phyloP scores from a whole-genome alignment of 1,139 yeast species.

The Suhomyces yuchorum region DNA sequence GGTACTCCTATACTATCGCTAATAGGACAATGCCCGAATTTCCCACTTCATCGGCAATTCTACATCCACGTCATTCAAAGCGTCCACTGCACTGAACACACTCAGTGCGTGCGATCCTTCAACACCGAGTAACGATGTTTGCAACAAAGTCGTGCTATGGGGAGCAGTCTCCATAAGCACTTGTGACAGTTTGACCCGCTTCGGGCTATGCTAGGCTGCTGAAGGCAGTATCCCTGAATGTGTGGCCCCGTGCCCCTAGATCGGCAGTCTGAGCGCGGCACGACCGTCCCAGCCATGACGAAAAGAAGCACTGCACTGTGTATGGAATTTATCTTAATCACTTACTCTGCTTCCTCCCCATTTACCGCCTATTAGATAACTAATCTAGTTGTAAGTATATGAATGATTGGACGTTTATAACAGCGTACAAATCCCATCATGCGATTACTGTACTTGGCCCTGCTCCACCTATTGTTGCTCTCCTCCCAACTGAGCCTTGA shows the following conservation, averaged over 20 bases:
- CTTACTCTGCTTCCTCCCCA: slow-evolving; percentile 1
- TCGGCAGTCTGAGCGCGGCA: background rate
- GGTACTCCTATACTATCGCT: background rate
- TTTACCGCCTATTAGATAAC: background rate
- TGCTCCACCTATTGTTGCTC: background rate
- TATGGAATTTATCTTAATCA: background rate
- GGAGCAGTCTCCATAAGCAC: background rate
- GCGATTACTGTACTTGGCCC: background rate
- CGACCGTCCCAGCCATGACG: background rate
- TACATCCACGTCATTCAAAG: background rate
- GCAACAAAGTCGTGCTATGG: background rate
- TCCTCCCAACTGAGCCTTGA: background rate
- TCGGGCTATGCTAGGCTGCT: too few relatives aligned
- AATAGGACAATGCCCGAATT: background rate
- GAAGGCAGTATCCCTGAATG: background rate
- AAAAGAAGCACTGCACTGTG: background rate
- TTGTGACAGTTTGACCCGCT: too few relatives aligned
- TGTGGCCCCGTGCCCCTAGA: slow-evolving; percentile 1
- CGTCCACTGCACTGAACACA: too few relatives aligned
- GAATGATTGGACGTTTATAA: background rate
- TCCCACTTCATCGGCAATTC: background rate
- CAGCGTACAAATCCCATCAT: too few relatives aligned
- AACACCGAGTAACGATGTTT: background rate
- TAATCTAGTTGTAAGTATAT: background rate
- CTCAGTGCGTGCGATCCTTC: background rate